These are phyloP conservation scores for Agrocybe praecox DNA, from an alignment of 768 basidiomycete species.

Conservation along the genomic window DNA sequence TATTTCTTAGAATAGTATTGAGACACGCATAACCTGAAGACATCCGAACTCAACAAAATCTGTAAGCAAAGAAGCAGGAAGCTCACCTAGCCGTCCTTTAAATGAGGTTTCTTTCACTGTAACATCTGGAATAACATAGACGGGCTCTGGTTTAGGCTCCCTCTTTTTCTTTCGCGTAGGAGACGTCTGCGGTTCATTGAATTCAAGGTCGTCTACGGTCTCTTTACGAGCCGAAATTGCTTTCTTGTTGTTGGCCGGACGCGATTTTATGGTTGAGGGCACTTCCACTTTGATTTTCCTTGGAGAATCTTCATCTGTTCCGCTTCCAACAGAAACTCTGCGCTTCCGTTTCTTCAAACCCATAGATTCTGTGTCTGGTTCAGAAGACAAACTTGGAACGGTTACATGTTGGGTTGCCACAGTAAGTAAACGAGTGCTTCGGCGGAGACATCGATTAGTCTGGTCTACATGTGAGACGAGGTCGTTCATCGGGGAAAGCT, in stretches of 20 bases:
- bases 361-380: not conserved
- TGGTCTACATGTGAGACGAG: not conserved
- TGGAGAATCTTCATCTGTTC: not conserved
- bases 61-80: not conserved
- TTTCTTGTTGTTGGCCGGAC: not conserved
- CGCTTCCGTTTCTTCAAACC: not conserved
- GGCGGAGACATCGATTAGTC: not conserved
- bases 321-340: not conserved
- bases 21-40: constrained; percentile 76
- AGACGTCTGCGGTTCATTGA: not conserved
- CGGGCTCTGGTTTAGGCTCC: constrained; percentile 35
- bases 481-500: not conserved
- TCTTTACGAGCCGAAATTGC: not conserved
- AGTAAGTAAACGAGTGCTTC: constrained; percentile 2
- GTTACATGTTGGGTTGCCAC: not conserved
- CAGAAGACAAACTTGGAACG: not conserved
- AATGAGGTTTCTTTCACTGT: constrained; percentile 69
- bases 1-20: constrained; percentile 78
- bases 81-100: constrained; percentile 60
- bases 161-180: not conserved
- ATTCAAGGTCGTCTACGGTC: not conserved
- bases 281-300: not conserved
- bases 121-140: constrained; percentile 75
- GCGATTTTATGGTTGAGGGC: not conserved
- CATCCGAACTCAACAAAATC: not conserved